phyloP scores from a whole-genome alignment of 768 basidiomycete species.

The Serendipita sp. region DNA sequence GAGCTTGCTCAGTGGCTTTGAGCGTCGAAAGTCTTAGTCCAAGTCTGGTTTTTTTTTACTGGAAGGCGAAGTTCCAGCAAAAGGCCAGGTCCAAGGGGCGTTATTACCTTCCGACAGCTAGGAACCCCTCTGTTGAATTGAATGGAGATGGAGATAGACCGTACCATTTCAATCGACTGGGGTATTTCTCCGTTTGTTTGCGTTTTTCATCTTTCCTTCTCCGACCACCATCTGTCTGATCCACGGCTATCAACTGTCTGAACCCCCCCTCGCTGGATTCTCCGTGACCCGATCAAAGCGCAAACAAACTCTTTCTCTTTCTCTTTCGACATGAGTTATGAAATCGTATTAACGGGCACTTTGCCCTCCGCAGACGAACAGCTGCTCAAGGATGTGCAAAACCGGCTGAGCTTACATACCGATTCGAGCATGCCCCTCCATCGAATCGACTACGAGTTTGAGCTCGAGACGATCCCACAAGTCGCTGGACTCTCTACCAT shows the following conservation, averaged over 20 bases:
- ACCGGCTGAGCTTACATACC: constrained; percentile 4
- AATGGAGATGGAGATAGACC: too few species aligned
- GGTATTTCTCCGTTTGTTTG: too few species aligned
- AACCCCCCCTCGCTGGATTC: too few species aligned
- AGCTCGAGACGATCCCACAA: not conserved
- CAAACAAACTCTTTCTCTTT: not conserved
- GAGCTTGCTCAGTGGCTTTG: not conserved
- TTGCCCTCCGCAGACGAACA: not conserved
- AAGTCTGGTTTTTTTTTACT: not conserved
- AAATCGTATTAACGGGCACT: not conserved
- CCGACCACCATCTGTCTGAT: not conserved
- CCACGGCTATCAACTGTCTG: too few species aligned
- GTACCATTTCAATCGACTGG: too few species aligned
- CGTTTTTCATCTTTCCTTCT: not conserved
- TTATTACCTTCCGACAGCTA: too few species aligned
- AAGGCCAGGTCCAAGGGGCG: too few species aligned
- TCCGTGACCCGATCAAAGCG: too few species aligned
- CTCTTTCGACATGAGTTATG: not conserved
- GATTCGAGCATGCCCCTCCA: not conserved
- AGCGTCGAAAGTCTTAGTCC: not conserved
- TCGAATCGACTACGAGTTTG: not conserved
- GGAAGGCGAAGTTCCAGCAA: too few species aligned
- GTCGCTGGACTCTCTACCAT: not conserved
- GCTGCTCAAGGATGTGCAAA: not conserved
- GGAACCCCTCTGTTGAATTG: too few species aligned